These are phyloP conservation scores for Rostrohypoxylon terebratum DNA, from an alignment of 495 filamentous ascomycete genomes.

Conservation along the genomic window DNA sequence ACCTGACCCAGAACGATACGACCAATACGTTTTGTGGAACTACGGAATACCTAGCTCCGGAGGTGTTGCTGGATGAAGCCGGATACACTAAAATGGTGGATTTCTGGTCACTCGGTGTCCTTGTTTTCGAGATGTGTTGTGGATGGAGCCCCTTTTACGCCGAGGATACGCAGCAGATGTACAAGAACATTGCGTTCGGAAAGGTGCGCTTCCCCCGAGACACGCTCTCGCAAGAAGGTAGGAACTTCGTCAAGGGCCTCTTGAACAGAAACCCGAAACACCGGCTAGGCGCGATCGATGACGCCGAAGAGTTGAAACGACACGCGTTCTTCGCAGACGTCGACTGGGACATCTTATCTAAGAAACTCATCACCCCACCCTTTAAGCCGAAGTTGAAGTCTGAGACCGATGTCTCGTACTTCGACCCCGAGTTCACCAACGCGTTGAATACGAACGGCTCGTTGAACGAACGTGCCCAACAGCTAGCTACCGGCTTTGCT, in stretches of 20 bases:
- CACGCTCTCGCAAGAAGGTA: constrained; percentile 89
- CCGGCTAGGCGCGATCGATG: constrained; percentile 87
- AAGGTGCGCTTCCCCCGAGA: constrained; percentile 97
- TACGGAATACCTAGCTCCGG: constrained; percentile 95
- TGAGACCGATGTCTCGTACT: constrained; percentile 95
- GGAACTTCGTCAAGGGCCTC: constrained; percentile 97
- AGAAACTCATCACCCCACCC: constrained; percentile 93
- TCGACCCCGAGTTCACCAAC: constrained; percentile 98
- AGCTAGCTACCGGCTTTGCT: constrained; percentile 78
- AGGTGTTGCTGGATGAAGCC: constrained; percentile 93
- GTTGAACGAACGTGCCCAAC: constrained; percentile 88
- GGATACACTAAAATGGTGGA: constrained; percentile 99
- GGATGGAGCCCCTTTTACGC: constrained; percentile 99
- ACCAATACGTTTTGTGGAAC: constrained; percentile 99
- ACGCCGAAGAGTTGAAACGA: constrained; percentile 93
- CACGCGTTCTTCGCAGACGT: constrained; percentile 96
- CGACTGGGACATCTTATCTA: constrained; percentile 86
- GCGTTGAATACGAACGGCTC: constrained; percentile 85
- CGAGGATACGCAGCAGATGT: constrained; percentile 99
- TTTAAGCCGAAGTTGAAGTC: constrained; percentile 98
- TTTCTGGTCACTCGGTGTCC: constrained; percentile 97
- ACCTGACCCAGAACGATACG: constrained; percentile 93
- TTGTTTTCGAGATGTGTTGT: constrained; percentile 99
- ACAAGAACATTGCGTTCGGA: constrained; percentile 99
- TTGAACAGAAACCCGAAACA: constrained; percentile 98